Base-by-base conservation (phyloP, 768 basidiomycete genomes). In the Coprinopsis cinerea region DNA sequence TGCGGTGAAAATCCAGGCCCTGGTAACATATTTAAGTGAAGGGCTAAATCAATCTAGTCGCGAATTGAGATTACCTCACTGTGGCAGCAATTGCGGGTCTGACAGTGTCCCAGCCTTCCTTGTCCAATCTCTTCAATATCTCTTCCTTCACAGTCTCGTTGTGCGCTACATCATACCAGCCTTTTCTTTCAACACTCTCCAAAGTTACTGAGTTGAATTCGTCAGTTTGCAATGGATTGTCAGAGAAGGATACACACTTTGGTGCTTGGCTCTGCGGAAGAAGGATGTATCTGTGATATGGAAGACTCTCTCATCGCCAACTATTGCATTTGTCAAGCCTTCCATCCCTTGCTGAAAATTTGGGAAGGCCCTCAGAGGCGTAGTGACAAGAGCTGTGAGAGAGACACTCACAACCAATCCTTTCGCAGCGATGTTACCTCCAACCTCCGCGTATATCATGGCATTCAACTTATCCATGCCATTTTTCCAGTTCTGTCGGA, bases 1-100 rank as follows among this genome's bases (percentile, higher is more conserved):
- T 2, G 34, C 49, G 20, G 25, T 24, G 32, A 32, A 51, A 17
- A 51, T 24, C 49, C 49, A 51, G 2, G 32, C 3, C n/a, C 49
- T 51, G n/a, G 15, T 15, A 26, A 15, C n/a, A n/a, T n/a, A n/a
- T n/a, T n/a, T n/a, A n/a, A n/a, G n/a, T n/a, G n/a, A n/a, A 32
- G 36, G 20, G 4, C 11, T n/a, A 7, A 17, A 6, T 10, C 2
- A 41, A 25, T 13, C 22, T 10, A 18, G 17, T 18, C 6, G 17
- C 7, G 17, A 6, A 39, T 9, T n/a, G n/a, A 18, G n/a, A 23
- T 15, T 45, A 45, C 49, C 49, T 32, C 18, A 51, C 34, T n/a
- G 49, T 51, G 34, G 36, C 24, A 18, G 49, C 17, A 26, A 51
- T 35, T 14, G 43, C 28, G 10, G 32, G 42, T 17, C 49, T 9